Evolutionary conservation across 1,139 yeast species (phyloP).

Genomic region (Sugiyamaella novakii): DNA sequence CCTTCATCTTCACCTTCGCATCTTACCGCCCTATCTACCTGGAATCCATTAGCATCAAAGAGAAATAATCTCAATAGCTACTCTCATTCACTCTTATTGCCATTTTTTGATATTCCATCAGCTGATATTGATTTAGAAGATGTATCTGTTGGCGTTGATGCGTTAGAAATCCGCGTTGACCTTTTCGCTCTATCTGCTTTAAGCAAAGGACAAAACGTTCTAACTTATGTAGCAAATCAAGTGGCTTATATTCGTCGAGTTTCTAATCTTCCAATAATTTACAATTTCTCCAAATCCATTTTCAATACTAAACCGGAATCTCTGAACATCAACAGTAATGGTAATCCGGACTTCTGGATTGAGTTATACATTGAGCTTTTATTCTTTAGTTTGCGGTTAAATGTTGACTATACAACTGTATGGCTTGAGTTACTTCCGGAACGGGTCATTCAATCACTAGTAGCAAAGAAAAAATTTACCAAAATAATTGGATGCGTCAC

Average conservation of each 20-base stretch:
- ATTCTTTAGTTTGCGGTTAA: constrained; percentile 24
- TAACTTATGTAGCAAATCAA: constrained; percentile 24
- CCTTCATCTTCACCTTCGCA: constrained; percentile 5
- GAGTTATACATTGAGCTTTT: constrained; percentile 22
- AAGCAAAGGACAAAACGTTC: constrained; percentile 16
- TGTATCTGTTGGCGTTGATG: constrained; percentile 29
- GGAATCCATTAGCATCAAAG: constrained; percentile 3
- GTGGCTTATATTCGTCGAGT: constrained; percentile 23
- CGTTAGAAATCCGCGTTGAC: constrained; percentile 27
- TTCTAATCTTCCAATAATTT: constrained; percentile 26
- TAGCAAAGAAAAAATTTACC: constrained; percentile 19
- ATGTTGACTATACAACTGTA: constrained; percentile 25
- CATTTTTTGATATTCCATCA: constrained; percentile 25
- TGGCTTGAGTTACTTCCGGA: constrained; percentile 20
- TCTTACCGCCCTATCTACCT: constrained; percentile 5
- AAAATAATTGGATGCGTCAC: constrained; percentile 22
- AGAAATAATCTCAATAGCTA: constrained; percentile 19
- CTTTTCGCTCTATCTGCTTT: constrained; percentile 25
- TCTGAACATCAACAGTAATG: not conserved
- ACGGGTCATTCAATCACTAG: constrained; percentile 18
- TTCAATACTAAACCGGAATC: constrained; percentile 17
- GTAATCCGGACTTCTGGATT: constrained; percentile 20
- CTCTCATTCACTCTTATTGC: constrained; percentile 28
- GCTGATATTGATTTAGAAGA: constrained; percentile 25
- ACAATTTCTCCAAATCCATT: constrained; percentile 23